Percentiles rank a stretch among this genome's conserved stretches.
phyloP scores from a whole-genome alignment of 1,139 yeast species.

The Candida dubliniensis region DNA sequence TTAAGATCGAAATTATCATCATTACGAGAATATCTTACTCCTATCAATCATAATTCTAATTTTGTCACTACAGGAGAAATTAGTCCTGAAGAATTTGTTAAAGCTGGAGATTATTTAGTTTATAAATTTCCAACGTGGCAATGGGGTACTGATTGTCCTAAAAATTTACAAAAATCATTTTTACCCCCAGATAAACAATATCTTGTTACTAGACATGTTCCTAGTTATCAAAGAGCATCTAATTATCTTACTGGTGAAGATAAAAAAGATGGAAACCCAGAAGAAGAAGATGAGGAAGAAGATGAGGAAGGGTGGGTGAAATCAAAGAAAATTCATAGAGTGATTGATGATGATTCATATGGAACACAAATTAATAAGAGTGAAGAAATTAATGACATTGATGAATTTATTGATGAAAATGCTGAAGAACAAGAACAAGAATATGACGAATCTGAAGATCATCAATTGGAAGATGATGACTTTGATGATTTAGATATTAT shows the following conservation, averaged over 20 bases:
- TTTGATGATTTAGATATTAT: slow-evolving; percentile 34
- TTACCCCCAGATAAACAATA: slow-evolving; percentile 86
- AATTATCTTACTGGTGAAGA: slow-evolving; percentile 47
- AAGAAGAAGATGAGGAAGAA: slow-evolving; percentile 33
- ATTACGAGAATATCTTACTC: slow-evolving; percentile 89
- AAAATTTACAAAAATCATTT: slow-evolving; percentile 59
- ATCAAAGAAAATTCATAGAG: slow-evolving; percentile 15
- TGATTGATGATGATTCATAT: slow-evolving; percentile 9
- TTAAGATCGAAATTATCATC: slow-evolving; percentile 80
- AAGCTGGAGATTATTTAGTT: slow-evolving; percentile 89
- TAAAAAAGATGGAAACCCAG: slow-evolving; percentile 36
- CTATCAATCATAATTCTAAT: slow-evolving; percentile 79
- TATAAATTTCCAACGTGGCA: slow-evolving; percentile 96
- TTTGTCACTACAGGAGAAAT: slow-evolving; percentile 85
- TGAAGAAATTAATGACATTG: slow-evolving; percentile 31
- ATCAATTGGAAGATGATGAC: slow-evolving; percentile 27
- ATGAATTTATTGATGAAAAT: slow-evolving; percentile 41
- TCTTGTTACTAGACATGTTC: slow-evolving; percentile 84
- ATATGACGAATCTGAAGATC: slow-evolving; percentile 24
- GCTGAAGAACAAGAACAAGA: slow-evolving; percentile 27
- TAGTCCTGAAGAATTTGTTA: slow-evolving; percentile 89
- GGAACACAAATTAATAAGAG: slow-evolving; percentile 7
- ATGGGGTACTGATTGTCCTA: slow-evolving; percentile 72
- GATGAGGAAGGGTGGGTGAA: slow-evolving; percentile 65
- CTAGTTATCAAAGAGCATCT: slow-evolving; percentile 75